Evolutionary conservation across 345 rosid genomes (phyloP).

Genomic region (Crucihimalaya himalaica): DNA sequence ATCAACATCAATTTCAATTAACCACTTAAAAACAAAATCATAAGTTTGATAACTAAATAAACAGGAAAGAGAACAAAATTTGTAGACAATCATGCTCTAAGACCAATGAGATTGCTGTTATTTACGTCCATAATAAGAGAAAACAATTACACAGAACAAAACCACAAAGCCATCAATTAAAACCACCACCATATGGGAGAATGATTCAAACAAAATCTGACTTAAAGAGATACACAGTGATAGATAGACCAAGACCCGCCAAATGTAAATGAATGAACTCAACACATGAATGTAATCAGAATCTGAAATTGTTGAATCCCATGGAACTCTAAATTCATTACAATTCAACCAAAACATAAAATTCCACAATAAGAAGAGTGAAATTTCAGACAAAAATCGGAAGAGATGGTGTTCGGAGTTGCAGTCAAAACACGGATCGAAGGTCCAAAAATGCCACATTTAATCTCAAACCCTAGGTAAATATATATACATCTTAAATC

Average conservation of each 20-base stretch:
- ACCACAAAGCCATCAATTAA: slow-evolving; percentile 3
- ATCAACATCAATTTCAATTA: slow-evolving; percentile 1
- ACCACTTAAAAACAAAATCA: background rate
- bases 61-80: background rate
- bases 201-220: background rate
- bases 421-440: slow-evolving; percentile 30
- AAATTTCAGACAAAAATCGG: background rate
- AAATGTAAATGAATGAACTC: background rate
- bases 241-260: background rate
- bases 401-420: background rate
- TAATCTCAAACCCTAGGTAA: slow-evolving; percentile 6
- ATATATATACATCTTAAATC: background rate
- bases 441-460: background rate
- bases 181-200: background rate
- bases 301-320: background rate
- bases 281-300: background rate
- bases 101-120: background rate
- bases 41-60: no score
- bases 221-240: background rate
- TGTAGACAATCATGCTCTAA: slow-evolving; percentile 4
- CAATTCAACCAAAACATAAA: background rate
- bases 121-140: background rate
- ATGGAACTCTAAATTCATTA: background rate
- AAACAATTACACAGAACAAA: background rate
- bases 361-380: background rate